phyloP scores from a whole-genome alignment of 1,139 yeast genomes.

The Yamadazyma siamensis region DNA sequence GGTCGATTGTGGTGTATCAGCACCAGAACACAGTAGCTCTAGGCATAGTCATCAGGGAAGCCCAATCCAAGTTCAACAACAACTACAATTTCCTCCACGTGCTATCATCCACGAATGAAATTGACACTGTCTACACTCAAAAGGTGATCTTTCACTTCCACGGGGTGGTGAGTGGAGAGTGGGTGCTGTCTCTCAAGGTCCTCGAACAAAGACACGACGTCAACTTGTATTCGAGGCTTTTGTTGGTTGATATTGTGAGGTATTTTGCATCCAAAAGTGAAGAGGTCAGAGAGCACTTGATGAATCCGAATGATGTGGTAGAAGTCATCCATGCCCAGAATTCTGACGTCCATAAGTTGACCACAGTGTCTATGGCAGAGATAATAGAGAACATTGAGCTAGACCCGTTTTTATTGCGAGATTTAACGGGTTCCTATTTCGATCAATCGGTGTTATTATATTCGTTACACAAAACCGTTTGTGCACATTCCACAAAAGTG shows the following conservation, averaged over 20 bases:
- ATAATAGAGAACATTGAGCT: constrained; percentile 15
- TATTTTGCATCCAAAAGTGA: constrained; percentile 17
- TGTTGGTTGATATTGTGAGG: constrained; percentile 18
- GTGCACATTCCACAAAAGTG: constrained; percentile 21
- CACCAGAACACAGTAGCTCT: constrained; percentile 11
- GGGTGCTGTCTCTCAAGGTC: constrained; percentile 18
- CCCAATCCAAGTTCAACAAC: constrained; percentile 32
- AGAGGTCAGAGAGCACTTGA: constrained; percentile 9
- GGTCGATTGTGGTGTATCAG: constrained; percentile 34
- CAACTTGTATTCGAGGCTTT: constrained; percentile 14
- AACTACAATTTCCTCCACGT: constrained; percentile 30
- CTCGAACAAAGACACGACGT: constrained; percentile 23
- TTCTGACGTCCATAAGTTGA: constrained; percentile 14
- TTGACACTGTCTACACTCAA: constrained; percentile 23
- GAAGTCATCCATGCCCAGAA: constrained; percentile 25
- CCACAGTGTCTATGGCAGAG: constrained; percentile 19
- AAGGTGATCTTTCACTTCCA: constrained; percentile 26
- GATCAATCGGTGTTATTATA: constrained; percentile 26
- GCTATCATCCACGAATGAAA: constrained; percentile 28
- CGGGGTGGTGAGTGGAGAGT: constrained; percentile 21
- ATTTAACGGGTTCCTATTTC: constrained; percentile 20
- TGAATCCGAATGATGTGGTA: constrained; percentile 11
- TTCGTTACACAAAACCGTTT: constrained; percentile 22
- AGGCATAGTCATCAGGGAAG: constrained; percentile 33
- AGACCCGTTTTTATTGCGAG: constrained; percentile 1